A percentile compares a stretch with the other conserved stretches of the same genome.
phyloP scores from a whole-genome alignment of 805 yeast species.

The Monosporozyma aerobia region DNA sequence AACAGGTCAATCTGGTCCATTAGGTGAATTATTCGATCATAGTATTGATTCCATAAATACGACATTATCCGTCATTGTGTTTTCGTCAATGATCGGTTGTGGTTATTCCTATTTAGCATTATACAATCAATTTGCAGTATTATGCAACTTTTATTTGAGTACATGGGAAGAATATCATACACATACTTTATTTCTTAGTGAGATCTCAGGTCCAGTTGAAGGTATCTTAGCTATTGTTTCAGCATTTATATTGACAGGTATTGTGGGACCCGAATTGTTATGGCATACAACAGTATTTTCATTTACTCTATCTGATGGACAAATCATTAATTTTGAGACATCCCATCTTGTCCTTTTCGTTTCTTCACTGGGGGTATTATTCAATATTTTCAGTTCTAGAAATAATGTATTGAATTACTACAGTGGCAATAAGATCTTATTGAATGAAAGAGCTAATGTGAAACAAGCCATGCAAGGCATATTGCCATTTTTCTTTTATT shows the following conservation, averaged over 20 bases:
- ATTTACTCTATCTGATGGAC: conserved; percentile 7
- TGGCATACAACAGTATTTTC: conserved; percentile 46
- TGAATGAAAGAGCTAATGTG: conserved; percentile 19
- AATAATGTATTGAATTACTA: conserved; percentile 47
- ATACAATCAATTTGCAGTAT: conserved; percentile 60
- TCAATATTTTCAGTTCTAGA: conserved; percentile 62
- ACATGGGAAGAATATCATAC: conserved; percentile 97
- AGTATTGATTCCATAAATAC: conserved; percentile 72
- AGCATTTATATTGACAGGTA: conserved; percentile 53
- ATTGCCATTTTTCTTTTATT: conserved; percentile 57
- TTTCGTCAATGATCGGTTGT: conserved; percentile 66
- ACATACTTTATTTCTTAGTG: conserved; percentile 66
- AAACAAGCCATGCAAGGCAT: conserved; percentile 43
- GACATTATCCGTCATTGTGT: conserved; percentile 64
- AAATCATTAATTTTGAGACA: conserved; percentile 30
- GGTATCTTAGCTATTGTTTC: conserved; percentile 62
- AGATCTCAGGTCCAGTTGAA: conserved; percentile 90
- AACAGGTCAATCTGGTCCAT: conserved; percentile 90
- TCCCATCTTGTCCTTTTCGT: conserved; percentile 44
- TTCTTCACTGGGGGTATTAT: conserved; percentile 48
- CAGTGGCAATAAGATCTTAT: conserved; percentile 20
- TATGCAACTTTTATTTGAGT: conserved; percentile 75
- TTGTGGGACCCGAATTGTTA: conserved; percentile 51
- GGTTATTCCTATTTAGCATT: conserved; percentile 59
- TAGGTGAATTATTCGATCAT: conserved; percentile 92